phyloP scores from a whole-genome alignment of 306 rosid genomes.

The Cicer pinnatifidum region DNA sequence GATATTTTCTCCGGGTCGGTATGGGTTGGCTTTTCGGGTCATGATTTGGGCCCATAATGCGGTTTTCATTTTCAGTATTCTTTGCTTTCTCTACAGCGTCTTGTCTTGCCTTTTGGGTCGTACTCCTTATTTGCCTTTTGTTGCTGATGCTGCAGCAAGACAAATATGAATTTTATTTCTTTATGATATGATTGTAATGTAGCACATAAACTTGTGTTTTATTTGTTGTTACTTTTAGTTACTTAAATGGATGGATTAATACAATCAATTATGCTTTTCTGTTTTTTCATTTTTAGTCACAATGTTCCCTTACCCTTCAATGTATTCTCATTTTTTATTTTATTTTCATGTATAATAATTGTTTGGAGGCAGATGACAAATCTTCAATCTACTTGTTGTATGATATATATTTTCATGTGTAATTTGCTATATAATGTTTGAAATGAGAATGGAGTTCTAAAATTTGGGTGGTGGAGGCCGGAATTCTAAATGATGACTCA shows the following conservation, averaged over 20 bases:
- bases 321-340: too few species aligned
- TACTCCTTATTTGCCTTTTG: conserved; percentile 77
- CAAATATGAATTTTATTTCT: conserved; percentile 54
- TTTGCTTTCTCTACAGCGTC: conserved; percentile 67
- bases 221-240: background rate
- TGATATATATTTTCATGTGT: too few species aligned
- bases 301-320: too few species aligned
- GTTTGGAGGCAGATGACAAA: too few species aligned
- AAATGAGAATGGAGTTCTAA: too few species aligned
- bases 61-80: conserved; percentile 61
- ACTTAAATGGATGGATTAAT: background rate
- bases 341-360: too few species aligned
- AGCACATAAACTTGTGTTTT: background rate
- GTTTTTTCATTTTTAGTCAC: background rate
- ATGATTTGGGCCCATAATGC: conserved; percentile 62
- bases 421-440: too few species aligned
- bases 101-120: conserved; percentile 67
- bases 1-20: conserved; percentile 67
- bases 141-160: conserved; percentile 86
- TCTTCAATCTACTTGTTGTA: too few species aligned
- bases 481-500: too few species aligned
- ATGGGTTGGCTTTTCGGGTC: conserved; percentile 60
- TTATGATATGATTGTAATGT: too few species aligned
- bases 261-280: background rate
- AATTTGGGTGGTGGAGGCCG: too few species aligned